Evolutionary conservation across 2,329 filamentous ascomycete species (phyloP).

Genomic region (Colletotrichum sp.): DNA sequence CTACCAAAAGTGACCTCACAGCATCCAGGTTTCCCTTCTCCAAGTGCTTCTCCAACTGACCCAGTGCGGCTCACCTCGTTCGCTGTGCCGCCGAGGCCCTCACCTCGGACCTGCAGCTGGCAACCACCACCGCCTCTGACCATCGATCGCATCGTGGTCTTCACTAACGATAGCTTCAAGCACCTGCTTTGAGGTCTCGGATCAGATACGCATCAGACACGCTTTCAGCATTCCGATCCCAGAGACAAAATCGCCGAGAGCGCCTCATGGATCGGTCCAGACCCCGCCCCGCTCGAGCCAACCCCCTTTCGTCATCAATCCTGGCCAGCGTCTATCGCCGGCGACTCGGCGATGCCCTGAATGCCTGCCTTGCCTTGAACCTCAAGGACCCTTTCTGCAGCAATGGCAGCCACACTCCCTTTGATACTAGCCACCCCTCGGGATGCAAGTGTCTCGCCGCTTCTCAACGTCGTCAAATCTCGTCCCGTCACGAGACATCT

Average conservation of each 20-base stretch:
- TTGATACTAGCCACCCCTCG: background rate
- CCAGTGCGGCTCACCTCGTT: background rate
- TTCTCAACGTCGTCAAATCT: background rate
- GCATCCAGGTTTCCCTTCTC: background rate
- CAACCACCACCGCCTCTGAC: background rate
- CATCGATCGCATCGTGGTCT: background rate
- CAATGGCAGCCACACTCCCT: background rate
- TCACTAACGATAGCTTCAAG: background rate
- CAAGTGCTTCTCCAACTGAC: background rate
- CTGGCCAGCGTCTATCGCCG: background rate
- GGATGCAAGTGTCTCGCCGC: background rate
- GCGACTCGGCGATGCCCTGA: background rate
- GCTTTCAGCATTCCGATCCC: background rate
- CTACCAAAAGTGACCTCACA: background rate
- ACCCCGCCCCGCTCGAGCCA: background rate
- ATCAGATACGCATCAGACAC: background rate
- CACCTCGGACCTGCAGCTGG: background rate
- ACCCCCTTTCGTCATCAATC: background rate
- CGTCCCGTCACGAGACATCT: background rate
- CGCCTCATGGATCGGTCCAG: constrained; percentile 3
- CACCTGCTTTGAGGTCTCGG: background rate
- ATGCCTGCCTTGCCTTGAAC: background rate
- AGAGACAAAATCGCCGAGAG: background rate
- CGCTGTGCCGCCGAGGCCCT: background rate
- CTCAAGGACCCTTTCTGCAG: constrained; percentile 1